phyloP scores from a whole-genome alignment of 352 stramenopile genomes.

The Phytophthora ohioensis region DNA sequence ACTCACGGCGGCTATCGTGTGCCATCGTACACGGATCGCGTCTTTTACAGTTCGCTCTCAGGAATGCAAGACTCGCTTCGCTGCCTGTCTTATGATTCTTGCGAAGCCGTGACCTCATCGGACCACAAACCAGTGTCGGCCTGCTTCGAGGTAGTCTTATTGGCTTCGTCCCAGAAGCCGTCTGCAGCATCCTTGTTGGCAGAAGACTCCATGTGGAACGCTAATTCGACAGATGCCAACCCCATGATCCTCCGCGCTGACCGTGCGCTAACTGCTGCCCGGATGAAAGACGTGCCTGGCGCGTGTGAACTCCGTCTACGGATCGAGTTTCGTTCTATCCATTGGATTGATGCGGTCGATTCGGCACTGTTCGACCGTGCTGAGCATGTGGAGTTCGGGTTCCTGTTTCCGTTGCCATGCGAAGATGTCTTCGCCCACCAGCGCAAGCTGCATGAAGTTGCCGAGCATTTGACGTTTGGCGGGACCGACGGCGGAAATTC shows the following conservation, averaged over 20 bases:
- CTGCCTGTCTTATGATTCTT: constrained; percentile 82
- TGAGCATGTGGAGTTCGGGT: constrained; percentile 74
- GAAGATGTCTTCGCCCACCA: constrained; percentile 85
- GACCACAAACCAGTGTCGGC: constrained; percentile 88
- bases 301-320: constrained; percentile 68
- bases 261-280: constrained; percentile 30
- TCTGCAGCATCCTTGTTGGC: constrained; percentile 20
- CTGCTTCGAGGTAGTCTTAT: constrained; percentile 61
- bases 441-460: constrained; percentile 82
- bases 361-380: constrained; percentile 66
- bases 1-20: constrained; percentile 73
- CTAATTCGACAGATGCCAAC: constrained; percentile 55
- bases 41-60: constrained; percentile 84
- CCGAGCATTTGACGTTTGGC: constrained; percentile 75
- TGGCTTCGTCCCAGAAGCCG: constrained; percentile 3
- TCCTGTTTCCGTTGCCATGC: constrained; percentile 81
- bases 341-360: constrained; percentile 75
- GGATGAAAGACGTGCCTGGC: constrained; percentile 74
- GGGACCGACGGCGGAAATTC: constrained; percentile 29
- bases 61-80: constrained; percentile 61
- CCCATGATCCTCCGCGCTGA: constrained; percentile 50
- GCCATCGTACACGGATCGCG: constrained; percentile 91
- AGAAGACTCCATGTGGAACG: constrained; percentile 46
- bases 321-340: constrained; percentile 76
- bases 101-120: constrained; percentile 73